Conservation (phyloP, 768 basidiomycete genomes). For the Termitomyces sp. region DNA sequence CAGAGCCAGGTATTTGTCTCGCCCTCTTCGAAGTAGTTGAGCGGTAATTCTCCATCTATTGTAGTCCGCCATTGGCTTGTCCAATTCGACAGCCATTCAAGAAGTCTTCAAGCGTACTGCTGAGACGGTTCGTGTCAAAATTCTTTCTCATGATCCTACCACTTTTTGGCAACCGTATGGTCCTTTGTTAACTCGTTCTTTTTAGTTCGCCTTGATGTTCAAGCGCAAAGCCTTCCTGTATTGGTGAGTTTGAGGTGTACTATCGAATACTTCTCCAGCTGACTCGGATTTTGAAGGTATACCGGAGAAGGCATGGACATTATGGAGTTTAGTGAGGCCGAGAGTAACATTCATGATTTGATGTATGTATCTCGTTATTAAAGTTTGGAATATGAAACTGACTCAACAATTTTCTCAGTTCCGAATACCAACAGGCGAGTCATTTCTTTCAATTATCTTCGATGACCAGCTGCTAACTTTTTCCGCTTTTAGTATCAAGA, state of each 20-base stretch:
- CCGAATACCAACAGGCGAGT: slow-evolving; percentile 84
- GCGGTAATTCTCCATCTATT: background rate
- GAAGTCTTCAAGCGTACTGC: slow-evolving; percentile 78
- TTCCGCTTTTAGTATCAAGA: slow-evolving; percentile 52
- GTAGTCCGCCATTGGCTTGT: slow-evolving; percentile 65
- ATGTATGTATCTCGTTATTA: slow-evolving; percentile 48
- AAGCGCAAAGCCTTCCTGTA: slow-evolving; percentile 83
- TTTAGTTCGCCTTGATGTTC: slow-evolving; percentile 74
- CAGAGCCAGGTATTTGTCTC: slow-evolving; percentile 50
- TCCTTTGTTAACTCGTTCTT: slow-evolving; percentile 1
- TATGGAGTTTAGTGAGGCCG: slow-evolving; percentile 83
- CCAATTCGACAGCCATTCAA: slow-evolving; percentile 81
- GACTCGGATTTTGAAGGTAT: slow-evolving; percentile 37
- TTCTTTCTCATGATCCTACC: background rate
- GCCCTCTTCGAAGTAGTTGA: background rate
- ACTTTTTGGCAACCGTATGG: background rate
- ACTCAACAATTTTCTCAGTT: slow-evolving; percentile 29
- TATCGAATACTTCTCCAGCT: background rate
- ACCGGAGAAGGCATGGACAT: slow-evolving; percentile 88
- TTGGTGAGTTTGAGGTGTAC: slow-evolving; percentile 37
- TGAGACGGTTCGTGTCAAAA: slow-evolving; percentile 39
- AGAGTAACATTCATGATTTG: slow-evolving; percentile 75
- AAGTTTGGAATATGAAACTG: background rate
- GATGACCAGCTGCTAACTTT: background rate
- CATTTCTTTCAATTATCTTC: background rate